Conservation (phyloP, 1,139 yeast species). For the Yamadazyma epiphylla region DNA sequence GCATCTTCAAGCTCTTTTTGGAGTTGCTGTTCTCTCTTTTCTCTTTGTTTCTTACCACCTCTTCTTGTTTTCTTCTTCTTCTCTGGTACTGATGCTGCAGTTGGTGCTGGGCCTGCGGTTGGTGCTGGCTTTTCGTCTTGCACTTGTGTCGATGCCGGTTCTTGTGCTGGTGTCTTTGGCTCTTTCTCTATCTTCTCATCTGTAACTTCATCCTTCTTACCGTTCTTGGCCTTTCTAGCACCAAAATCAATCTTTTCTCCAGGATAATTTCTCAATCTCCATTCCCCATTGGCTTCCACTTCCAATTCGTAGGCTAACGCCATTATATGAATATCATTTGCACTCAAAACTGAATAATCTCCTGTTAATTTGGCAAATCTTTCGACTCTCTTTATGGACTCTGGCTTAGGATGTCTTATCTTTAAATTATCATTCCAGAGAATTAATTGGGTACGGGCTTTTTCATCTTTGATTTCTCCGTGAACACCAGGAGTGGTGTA, state of each 20-base stretch:
- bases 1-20: conserved; percentile 15
- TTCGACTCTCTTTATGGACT: conserved; percentile 59
- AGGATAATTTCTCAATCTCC: conserved; percentile 67
- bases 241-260: conserved; percentile 45
- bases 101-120: conserved; percentile 1
- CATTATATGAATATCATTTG: conserved; percentile 86
- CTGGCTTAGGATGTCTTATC: conserved; percentile 73
- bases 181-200: conserved; percentile 10
- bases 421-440: conserved; percentile 69
- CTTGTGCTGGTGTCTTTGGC: conserved; percentile 21
- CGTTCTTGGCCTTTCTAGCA: conserved; percentile 6
- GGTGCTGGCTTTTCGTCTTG: conserved; percentile 8
- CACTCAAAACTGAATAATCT: conserved; percentile 81
- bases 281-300: conserved; percentile 64
- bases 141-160: conserved; percentile 3
- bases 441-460: conserved; percentile 70
- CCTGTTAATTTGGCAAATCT: conserved; percentile 87
- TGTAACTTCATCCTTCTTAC: conserved; percentile 5
- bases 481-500: conserved; percentile 91
- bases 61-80: conserved; percentile 45
- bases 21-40: conserved; percentile 43
- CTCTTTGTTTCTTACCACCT: conserved; percentile 64
- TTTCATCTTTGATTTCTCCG: conserved; percentile 82
- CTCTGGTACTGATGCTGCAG: conserved; percentile 3
- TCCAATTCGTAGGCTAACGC: conserved; percentile 91